A percentile compares a stretch with the other conserved stretches of the same genome.
Conservation (phyloP, 1,284 basidiomycete species). For the Schizophyllum amplum region DNA sequence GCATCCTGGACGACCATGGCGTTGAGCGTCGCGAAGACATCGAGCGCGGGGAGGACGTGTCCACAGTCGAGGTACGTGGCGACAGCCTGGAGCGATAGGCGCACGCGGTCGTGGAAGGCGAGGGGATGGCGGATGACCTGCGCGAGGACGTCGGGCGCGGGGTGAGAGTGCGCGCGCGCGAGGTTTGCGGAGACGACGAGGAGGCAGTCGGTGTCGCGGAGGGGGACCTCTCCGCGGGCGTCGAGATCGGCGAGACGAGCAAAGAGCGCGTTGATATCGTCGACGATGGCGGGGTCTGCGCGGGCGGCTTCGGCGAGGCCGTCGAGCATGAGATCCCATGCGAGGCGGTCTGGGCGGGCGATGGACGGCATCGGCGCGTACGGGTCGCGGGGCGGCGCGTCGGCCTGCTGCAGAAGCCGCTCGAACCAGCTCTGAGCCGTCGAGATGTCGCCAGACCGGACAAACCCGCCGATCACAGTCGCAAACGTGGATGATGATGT, state of each 20-base stretch:
- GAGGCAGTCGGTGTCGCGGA: constrained; percentile 28
- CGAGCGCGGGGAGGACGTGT: constrained; percentile 5
- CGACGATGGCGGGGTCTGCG: background rate
- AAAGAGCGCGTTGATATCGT: constrained; percentile 11
- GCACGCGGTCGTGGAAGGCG: constrained; percentile 5
- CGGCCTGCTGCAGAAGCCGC: constrained; percentile 8
- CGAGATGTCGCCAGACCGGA: constrained; percentile 46
- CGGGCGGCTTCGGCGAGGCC: constrained; percentile 9
- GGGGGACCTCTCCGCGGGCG: constrained; percentile 17
- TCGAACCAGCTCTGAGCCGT: constrained; percentile 19
- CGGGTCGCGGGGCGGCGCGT: constrained; percentile 9
- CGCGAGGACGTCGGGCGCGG: constrained; percentile 5
- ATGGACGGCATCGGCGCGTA: constrained; percentile 18
- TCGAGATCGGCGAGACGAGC: constrained; percentile 7
- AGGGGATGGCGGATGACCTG: background rate
- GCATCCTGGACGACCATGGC: background rate
- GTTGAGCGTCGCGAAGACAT: constrained; percentile 2
- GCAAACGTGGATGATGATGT: constrained; percentile 60
- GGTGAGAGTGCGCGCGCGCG: background rate
- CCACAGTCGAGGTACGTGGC: constrained; percentile 5
- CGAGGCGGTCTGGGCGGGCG: constrained; percentile 13
- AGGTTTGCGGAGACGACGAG: constrained; percentile 30
- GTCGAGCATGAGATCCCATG: constrained; percentile 11
- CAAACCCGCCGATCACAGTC: constrained; percentile 62
- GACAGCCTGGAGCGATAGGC: constrained; percentile 7